Percentiles rank a stretch among this genome's conserved stretches.
These are phyloP conservation scores for Nemania sp. DNA, from an alignment of 2,329 filamentous ascomycete species.

Conservation along the genomic window DNA sequence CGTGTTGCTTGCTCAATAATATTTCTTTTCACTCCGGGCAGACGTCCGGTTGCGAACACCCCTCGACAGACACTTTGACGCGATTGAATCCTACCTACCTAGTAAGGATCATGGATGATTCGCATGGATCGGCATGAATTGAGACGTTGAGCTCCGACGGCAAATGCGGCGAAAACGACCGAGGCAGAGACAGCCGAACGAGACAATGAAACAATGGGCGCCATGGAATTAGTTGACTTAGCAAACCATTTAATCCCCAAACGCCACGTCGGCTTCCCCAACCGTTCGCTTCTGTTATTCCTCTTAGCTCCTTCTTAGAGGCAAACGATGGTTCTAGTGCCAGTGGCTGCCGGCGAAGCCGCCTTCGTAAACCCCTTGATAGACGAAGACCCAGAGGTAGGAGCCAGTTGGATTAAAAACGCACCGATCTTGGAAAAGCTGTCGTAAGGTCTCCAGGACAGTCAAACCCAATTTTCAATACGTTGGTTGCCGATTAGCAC, in stretches of 20 bases:
- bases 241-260: neutral
- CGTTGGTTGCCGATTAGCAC: neutral
- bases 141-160: neutral
- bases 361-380: neutral
- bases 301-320: constrained; percentile 24
- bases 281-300: constrained; percentile 16
- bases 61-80: neutral
- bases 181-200: neutral
- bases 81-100: neutral
- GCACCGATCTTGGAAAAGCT: neutral
- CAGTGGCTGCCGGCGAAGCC: constrained; percentile 20
- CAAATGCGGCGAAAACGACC: neutral
- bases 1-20: too few relatives aligned
- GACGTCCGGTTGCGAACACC: neutral
- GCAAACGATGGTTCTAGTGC: constrained; percentile 21
- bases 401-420: neutral
- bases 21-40: neutral
- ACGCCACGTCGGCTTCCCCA: constrained; percentile 15
- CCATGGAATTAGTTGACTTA: neutral
- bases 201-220: neutral
- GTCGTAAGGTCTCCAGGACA: neutral
- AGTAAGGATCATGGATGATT: neutral
- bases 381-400: neutral
- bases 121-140: constrained; percentile 2
- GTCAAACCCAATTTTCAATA: too few relatives aligned